Conservation (phyloP, 345 rosid genomes). For the Murraya koenigii region DNA sequence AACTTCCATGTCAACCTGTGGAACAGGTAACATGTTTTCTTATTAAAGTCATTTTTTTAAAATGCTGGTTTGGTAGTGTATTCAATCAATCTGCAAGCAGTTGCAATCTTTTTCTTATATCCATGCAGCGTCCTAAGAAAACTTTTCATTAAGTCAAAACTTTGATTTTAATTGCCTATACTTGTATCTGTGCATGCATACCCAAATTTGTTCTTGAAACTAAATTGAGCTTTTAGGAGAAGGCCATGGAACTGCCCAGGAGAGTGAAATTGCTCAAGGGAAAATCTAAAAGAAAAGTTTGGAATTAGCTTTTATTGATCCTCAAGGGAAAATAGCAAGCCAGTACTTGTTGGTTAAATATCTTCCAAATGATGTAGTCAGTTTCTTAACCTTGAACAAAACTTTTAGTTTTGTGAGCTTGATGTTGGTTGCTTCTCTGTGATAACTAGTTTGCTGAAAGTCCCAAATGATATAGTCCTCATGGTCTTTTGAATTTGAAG, state of each 20-base stretch:
- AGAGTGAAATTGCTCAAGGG: neutral
- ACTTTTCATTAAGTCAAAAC: neutral
- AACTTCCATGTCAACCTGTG: neutral
- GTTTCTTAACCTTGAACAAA: neutral
- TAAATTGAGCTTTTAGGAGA: neutral
- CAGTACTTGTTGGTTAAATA: neutral
- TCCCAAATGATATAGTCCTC: neutral
- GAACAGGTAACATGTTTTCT: neutral
- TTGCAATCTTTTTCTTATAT: neutral
- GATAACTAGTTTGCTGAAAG: conserved; percentile 2
- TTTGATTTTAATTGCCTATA: neutral
- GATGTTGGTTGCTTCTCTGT: neutral
- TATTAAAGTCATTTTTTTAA: neutral
- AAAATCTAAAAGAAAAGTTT: neutral
- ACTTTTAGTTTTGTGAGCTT: neutral
- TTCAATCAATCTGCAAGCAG: neutral
- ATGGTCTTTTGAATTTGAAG: neutral
- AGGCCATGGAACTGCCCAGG: neutral
- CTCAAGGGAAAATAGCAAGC: neutral
- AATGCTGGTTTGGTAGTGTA: neutral
- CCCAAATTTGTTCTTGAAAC: neutral
- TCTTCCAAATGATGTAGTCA: neutral
- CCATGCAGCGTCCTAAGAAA: neutral
- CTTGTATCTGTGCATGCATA: neutral
- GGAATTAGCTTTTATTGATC: neutral